phyloP scores from a whole-genome alignment of 2,329 filamentous ascomycete genomes.

The Penicillium brevicompactum region DNA sequence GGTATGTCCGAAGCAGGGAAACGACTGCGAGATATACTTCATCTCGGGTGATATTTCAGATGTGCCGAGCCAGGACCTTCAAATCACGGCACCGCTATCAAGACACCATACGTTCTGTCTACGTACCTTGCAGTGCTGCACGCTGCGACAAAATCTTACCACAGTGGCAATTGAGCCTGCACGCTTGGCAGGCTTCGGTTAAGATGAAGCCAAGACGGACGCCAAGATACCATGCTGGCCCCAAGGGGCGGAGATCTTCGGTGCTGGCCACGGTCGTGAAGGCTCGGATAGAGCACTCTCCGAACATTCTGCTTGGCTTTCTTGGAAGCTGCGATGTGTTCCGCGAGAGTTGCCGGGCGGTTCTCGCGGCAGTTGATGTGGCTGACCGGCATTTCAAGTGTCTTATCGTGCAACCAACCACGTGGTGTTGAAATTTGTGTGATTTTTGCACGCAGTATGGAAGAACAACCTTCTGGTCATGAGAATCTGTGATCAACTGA shows the following conservation, averaged over 20 bases:
- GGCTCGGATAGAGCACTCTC: background rate
- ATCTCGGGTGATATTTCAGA: too few species aligned
- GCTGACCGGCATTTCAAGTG: background rate
- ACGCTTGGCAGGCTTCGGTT: background rate
- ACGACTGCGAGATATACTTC: background rate
- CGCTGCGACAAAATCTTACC: background rate
- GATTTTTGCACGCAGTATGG: too few species aligned
- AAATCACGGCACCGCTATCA: background rate
- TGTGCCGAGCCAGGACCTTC: too few species aligned
- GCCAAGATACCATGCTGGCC: background rate
- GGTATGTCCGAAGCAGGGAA: background rate
- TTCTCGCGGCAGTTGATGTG: background rate
- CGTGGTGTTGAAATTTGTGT: background rate
- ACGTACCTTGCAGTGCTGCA: background rate
- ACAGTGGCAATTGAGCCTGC: background rate
- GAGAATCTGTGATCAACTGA: too few species aligned
- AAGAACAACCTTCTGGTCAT: too few species aligned
- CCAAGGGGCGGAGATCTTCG: background rate
- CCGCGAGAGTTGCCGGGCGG: background rate
- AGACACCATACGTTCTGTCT: background rate
- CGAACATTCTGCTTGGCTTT: background rate
- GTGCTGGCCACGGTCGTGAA: background rate
- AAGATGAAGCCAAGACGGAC: constrained; percentile 1
- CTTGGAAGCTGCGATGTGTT: background rate
- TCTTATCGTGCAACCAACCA: background rate